These are phyloP conservation scores for Pseudogymnoascus sp. DNA, from an alignment of 2,329 filamentous ascomycete genomes.

Conservation along the genomic window DNA sequence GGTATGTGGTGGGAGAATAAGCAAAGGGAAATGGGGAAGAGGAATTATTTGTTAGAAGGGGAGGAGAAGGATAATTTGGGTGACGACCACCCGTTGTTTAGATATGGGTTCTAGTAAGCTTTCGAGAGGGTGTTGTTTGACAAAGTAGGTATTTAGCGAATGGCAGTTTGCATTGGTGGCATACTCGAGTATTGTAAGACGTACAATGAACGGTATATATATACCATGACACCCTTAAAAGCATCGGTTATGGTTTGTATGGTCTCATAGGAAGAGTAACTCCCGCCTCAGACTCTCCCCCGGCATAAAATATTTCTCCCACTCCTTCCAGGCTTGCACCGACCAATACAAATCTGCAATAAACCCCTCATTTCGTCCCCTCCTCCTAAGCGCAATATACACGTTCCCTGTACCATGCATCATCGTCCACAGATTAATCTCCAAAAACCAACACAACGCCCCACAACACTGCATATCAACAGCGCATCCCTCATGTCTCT, in stretches of 20 bases:
- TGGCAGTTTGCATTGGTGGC: background rate
- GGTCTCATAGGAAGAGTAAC: too few relatives aligned
- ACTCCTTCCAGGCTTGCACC: background rate
- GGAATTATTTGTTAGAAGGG: conserved; percentile 34
- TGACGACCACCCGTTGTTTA: background rate
- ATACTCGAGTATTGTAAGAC: background rate
- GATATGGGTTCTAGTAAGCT: background rate
- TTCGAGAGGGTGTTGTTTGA: background rate
- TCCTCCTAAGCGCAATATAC: background rate
- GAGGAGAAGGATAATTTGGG: conserved; percentile 3
- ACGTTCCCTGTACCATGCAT: background rate
- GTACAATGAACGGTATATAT: background rate
- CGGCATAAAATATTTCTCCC: background rate
- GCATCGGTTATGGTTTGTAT: too few relatives aligned
- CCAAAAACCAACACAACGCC: background rate
- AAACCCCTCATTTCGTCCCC: background rate
- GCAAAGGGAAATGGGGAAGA: conserved; percentile 38
- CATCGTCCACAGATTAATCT: background rate
- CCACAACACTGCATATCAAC: background rate
- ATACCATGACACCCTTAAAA: background rate
- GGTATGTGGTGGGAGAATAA: conserved; percentile 37
- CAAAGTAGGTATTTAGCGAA: background rate
- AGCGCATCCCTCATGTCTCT: background rate
- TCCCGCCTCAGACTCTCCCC: too few relatives aligned
- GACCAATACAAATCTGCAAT: background rate